Evolutionary conservation across 352 stramenopile species (phyloP).

Genomic region (Aphanomyces stellatus): DNA sequence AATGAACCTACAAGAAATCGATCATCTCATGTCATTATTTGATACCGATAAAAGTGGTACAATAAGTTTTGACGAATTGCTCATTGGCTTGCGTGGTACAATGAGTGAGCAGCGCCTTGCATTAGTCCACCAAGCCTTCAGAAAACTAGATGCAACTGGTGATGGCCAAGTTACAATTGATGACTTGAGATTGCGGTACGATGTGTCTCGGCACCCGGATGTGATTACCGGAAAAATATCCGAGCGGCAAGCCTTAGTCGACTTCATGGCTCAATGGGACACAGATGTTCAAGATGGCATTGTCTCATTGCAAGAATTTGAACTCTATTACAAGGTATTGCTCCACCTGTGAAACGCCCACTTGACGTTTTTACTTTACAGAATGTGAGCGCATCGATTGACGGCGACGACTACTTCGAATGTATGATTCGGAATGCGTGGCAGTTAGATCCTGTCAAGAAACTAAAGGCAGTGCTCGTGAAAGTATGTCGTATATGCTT

Average conservation of each 20-base stretch:
- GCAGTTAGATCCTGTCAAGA: conserved; percentile 44
- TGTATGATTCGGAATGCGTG: conserved; percentile 11
- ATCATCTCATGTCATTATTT: conserved; percentile 33
- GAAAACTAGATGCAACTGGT: conserved; percentile 10
- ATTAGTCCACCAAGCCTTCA: conserved; percentile 39
- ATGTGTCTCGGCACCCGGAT: conserved; percentile 26
- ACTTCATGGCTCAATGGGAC: conserved; percentile 30
- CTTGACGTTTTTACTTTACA: neutral
- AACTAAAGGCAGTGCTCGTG: conserved; percentile 27
- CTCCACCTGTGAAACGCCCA: too few species aligned
- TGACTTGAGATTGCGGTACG: conserved; percentile 25
- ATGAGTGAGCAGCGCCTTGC: conserved; percentile 26
- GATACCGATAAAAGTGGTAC: conserved; percentile 33
- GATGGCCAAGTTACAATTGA: conserved; percentile 18
- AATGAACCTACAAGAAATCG: conserved; percentile 49
- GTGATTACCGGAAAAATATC: conserved; percentile 24
- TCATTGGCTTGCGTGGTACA: conserved; percentile 37
- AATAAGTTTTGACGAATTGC: conserved; percentile 51
- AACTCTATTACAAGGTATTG: conserved; percentile 38
- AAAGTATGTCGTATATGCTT: too few species aligned
- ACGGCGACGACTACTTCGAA: conserved; percentile 38
- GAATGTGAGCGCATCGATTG: conserved; percentile 32
- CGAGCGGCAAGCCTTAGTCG: conserved; percentile 21
- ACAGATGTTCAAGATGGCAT: neutral
- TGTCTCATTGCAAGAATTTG: conserved; percentile 28